These are phyloP conservation scores for Neurospora sp. DNA, from an alignment of 495 filamentous ascomycete genomes.

Conservation along the genomic window DNA sequence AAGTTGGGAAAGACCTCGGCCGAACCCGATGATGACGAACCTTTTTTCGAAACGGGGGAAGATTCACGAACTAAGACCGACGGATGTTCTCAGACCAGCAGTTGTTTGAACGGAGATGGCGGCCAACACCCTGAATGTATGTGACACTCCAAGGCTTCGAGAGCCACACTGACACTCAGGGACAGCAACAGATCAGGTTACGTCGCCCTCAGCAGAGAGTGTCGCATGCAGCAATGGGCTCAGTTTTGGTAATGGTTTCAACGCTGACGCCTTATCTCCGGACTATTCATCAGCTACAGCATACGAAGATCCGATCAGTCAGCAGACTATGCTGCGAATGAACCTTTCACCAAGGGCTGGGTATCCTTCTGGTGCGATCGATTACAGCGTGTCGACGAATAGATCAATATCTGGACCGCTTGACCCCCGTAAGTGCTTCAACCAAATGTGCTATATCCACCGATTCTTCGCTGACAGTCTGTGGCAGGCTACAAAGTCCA, in stretches of 20 bases:
- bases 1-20: not conserved
- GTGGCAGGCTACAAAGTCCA: constrained; percentile 31
- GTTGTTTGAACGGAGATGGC: not conserved
- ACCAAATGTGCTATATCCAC: not conserved
- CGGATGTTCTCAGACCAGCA: not conserved
- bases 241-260: not conserved
- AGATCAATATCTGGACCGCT: not conserved
- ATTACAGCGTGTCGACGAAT: not conserved
- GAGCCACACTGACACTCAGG: not conserved
- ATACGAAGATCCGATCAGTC: not conserved
- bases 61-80: not conserved
- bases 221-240: not conserved
- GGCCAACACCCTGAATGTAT: not conserved
- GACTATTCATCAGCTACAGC: not conserved
- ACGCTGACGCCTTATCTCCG: not conserved
- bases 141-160: not conserved
- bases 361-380: not conserved
- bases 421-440: constrained; percentile 7
- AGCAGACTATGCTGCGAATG: not conserved
- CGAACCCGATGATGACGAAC: not conserved
- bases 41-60: not conserved
- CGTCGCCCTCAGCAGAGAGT: not conserved
- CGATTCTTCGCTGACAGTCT: not conserved
- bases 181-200: not conserved
- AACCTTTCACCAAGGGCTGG: not conserved